phyloP scores from a whole-genome alignment of 495 filamentous ascomycete genomes.

The Xylaria castorea region DNA sequence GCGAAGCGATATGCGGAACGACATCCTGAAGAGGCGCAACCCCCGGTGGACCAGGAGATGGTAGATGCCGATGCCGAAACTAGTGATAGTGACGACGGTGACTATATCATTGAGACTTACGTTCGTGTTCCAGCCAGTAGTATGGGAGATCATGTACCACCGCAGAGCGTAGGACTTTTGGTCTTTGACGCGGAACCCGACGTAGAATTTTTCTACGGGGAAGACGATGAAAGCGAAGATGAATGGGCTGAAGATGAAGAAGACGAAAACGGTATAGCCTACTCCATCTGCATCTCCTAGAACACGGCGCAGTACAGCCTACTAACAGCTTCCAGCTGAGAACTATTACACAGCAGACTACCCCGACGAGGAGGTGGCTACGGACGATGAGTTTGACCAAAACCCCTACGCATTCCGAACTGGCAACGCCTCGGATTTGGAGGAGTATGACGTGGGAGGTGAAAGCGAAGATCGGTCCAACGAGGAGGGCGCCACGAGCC shows the following conservation, averaged over 20 bases:
- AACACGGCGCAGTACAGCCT: not conserved
- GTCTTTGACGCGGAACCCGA: slow-evolving; percentile 60
- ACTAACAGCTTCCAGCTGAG: slow-evolving; percentile 51
- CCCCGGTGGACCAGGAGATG: slow-evolving; percentile 34
- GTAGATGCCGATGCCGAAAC: slow-evolving; percentile 40
- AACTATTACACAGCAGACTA: slow-evolving; percentile 63
- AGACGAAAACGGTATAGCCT: slow-evolving; percentile 58
- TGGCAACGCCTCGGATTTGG: slow-evolving; percentile 53
- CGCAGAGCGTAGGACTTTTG: slow-evolving; percentile 54
- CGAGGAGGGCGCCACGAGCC: slow-evolving; percentile 26
- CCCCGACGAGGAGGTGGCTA: slow-evolving; percentile 62
- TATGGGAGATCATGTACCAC: slow-evolving; percentile 46
- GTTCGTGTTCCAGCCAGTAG: slow-evolving; percentile 57
- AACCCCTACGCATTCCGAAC: slow-evolving; percentile 55
- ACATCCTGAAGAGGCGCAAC: slow-evolving; percentile 47
- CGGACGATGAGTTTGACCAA: slow-evolving; percentile 57
- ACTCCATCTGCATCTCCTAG: not conserved
- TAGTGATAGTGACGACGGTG: slow-evolving; percentile 51
- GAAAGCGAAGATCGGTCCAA: slow-evolving; percentile 37
- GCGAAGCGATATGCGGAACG: slow-evolving; percentile 55
- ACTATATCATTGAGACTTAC: slow-evolving; percentile 62
- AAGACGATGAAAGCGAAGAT: slow-evolving; percentile 51
- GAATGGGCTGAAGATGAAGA: slow-evolving; percentile 61
- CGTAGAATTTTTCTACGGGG: slow-evolving; percentile 58
- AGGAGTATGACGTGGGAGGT: slow-evolving; percentile 44